phyloP scores from a whole-genome alignment of 1,139 yeast genomes.

The Yamadazyma sp. region DNA sequence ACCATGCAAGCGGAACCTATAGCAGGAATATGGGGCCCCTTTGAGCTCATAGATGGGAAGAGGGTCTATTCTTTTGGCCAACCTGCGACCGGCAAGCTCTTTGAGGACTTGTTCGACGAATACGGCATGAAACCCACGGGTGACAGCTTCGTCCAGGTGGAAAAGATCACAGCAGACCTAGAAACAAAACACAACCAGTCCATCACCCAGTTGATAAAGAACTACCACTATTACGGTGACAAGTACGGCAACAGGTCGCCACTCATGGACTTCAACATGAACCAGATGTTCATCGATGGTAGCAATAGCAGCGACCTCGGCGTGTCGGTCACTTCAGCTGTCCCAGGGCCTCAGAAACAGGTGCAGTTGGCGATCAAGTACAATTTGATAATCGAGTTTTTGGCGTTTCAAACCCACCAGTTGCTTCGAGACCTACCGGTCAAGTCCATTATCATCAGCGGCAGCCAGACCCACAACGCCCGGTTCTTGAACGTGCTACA shows the following conservation, averaged over 20 bases:
- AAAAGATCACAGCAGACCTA: slow-evolving; percentile 24
- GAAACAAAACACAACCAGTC: slow-evolving; percentile 17
- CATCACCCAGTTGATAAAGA: slow-evolving; percentile 32
- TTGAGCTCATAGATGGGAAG: slow-evolving; percentile 24
- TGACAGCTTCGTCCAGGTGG: slow-evolving; percentile 31
- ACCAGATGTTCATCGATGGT: slow-evolving; percentile 50
- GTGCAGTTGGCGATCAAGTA: slow-evolving; percentile 37
- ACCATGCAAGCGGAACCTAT: slow-evolving; percentile 21
- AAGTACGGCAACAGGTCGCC: slow-evolving; percentile 59
- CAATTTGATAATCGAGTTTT: slow-evolving; percentile 46
- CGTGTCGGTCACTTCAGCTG: slow-evolving; percentile 10
- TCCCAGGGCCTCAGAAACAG: not conserved
- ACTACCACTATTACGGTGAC: slow-evolving; percentile 53
- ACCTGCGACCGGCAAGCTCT: slow-evolving; percentile 56
- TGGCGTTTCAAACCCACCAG: slow-evolving; percentile 49
- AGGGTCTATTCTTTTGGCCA: slow-evolving; percentile 54
- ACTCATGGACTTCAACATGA: slow-evolving; percentile 47
- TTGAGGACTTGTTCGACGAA: slow-evolving; percentile 46
- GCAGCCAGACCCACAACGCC: slow-evolving; percentile 51
- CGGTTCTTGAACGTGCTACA: slow-evolving; percentile 37
- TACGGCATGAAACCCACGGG: slow-evolving; percentile 11
- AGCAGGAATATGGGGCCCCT: slow-evolving; percentile 62
- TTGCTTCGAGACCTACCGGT: slow-evolving; percentile 23
- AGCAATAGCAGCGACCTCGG: slow-evolving; percentile 24
- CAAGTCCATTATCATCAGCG: slow-evolving; percentile 37